These are phyloP conservation scores for Coprinopsis sp. DNA, from an alignment of 768 basidiomycete genomes.

Conservation along the genomic window DNA sequence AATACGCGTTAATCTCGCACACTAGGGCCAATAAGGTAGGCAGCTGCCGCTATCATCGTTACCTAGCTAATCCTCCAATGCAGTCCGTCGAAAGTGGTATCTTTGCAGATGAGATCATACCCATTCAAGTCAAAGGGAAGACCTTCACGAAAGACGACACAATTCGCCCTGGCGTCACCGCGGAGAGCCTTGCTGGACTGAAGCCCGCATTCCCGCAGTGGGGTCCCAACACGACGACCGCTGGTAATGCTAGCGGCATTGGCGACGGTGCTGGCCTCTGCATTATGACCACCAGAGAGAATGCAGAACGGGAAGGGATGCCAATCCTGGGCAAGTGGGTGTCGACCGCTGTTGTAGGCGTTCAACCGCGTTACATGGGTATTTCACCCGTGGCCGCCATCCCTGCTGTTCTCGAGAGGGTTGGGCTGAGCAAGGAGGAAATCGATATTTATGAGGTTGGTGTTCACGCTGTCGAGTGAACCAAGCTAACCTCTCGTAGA, in stretches of 20 bases:
- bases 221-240: constrained; percentile 67
- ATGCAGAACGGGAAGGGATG: constrained; percentile 73
- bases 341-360: constrained; percentile 72
- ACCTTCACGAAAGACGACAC: constrained; percentile 78
- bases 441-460: constrained; percentile 72
- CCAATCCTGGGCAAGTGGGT: constrained; percentile 82
- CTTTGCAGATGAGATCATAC: constrained; percentile 87
- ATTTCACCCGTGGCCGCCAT: constrained; percentile 70
- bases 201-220: constrained; percentile 87
- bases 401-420: constrained; percentile 58
- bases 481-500: constrained; percentile 35
- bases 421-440: constrained; percentile 65
- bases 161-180: constrained; percentile 78
- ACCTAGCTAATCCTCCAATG: neutral
- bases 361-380: constrained; percentile 77
- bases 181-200: constrained; percentile 68
- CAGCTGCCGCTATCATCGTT: neutral
- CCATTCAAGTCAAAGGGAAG: constrained; percentile 68
- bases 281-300: constrained; percentile 73
- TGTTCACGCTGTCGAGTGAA: neutral
- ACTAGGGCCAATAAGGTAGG: constrained; percentile 65
- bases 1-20: constrained; percentile 86
- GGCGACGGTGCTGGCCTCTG: constrained; percentile 91
- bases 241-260: constrained; percentile 83
- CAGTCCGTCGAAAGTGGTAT: constrained; percentile 65